Evolutionary conservation across 169 alveolate species (phyloP).

Genomic region (Babesia divergens): DNA sequence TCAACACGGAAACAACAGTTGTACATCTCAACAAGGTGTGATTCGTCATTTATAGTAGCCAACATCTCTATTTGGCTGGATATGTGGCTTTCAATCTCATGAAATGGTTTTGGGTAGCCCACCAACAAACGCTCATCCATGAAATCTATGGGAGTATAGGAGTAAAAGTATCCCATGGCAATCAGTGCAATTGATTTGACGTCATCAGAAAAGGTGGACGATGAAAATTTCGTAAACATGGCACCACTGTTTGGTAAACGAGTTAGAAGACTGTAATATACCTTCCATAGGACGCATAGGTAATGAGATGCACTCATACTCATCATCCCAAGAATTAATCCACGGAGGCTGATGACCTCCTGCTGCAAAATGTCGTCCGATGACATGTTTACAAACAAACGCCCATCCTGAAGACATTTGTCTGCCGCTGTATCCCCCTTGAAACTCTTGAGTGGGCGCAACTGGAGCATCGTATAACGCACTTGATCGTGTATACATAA

Average conservation of each 20-base stretch:
- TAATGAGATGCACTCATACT: not conserved
- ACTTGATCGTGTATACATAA: not conserved
- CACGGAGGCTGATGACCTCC: not conserved
- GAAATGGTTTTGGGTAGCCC: not conserved
- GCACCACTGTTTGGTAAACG: not conserved
- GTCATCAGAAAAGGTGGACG: slow-evolving; percentile 1
- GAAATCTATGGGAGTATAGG: not conserved
- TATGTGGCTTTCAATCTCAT: not conserved
- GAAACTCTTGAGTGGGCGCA: not conserved
- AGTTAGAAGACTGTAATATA: slow-evolving; percentile 4
- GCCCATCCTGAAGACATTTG: not conserved
- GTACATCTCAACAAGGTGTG: not conserved
- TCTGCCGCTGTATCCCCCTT: not conserved
- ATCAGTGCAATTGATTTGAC: slow-evolving; percentile 1
- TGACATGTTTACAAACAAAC: not conserved
- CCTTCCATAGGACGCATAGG: not conserved
- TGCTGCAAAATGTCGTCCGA: slow-evolving; percentile 5
- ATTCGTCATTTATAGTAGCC: not conserved
- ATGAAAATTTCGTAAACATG: slow-evolving; percentile 10
- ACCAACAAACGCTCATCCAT: not conserved
- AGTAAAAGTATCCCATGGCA: slow-evolving; percentile 16
- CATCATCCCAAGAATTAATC: not conserved
- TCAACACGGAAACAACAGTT: not conserved
- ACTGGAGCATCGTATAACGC: slow-evolving; percentile 20
- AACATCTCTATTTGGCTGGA: not conserved